Base-by-base conservation (phyloP, 345 rosid species). In the Moringa oleifera region DNA sequence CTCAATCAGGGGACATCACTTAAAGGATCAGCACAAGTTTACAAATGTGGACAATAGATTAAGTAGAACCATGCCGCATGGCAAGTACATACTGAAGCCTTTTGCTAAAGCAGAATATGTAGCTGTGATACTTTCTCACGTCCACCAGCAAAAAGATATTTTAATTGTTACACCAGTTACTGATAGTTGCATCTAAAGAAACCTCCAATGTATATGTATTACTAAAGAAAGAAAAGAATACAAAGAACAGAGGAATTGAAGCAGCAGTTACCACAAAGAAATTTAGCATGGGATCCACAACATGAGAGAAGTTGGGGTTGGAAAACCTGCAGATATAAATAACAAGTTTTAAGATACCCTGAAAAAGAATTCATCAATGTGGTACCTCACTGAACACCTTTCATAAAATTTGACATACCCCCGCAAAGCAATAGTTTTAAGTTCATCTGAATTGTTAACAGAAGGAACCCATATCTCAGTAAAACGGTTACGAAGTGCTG, bases 381-480 rank as follows among this genome's bases (percentile, higher is more conserved):
- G 25, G 52, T 33, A 45, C 25, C 50, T 24, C 19, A 25, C 28
- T 1, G 46, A 53, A 20, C 25, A 66, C 53, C 20, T 37, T 55
- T 51, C 71, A 58, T 25, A 45, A 63, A 55, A 18, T 7, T 28
- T 53, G 52, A 57, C 73, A 62, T 74, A 91, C 96, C 96, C 82
- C 46, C 76, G 75, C 46, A 36, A 65, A 49, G 93, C 88, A 75
- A 93, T 93, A 74, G 68, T 81, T 82, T 70, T 80, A 62, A 93
- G 95, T 69, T 93, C 98, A 65, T 63, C 71, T 13, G 76, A 49
- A 66, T 86, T 85, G 60, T 68, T 60, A 65, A 93, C 87, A 67
- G 90, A 71, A 49, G 97, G 92, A 25, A 93, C 97, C 98, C 98
- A 93, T 74, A 93, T 90, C 85, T 93, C 98, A 20, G 98, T 93